Conservation (phyloP, 441 rosid genomes). For the Adansonia gregorii region DNA sequence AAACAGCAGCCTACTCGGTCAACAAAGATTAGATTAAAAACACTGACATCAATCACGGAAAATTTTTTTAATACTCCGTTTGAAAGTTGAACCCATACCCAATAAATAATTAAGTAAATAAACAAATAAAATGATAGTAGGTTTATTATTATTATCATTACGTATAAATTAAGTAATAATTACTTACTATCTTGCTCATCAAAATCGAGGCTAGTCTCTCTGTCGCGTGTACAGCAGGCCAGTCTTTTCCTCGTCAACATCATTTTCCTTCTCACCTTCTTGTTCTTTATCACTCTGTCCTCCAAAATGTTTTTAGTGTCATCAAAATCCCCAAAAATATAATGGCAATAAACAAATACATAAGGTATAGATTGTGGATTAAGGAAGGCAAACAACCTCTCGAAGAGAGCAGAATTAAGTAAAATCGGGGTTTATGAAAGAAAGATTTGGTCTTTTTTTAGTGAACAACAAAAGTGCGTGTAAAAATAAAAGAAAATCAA, state of each 20-base stretch:
- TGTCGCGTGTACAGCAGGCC: slow-evolving; percentile 69
- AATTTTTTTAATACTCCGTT: neutral
- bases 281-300: neutral
- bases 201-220: slow-evolving; percentile 72
- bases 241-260: slow-evolving; percentile 65
- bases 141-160: neutral
- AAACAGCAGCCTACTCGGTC: neutral
- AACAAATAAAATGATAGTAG: neutral
- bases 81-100: neutral
- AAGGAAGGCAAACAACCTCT: neutral
- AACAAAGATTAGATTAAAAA: neutral
- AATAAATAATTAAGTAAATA: no score
- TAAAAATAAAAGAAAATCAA: neutral
- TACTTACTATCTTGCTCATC: slow-evolving; percentile 81
- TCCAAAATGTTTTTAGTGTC: neutral
- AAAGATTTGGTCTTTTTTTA: neutral
- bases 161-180: neutral
- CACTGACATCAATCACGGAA: slow-evolving; percentile 30
- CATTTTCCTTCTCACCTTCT: slow-evolving; percentile 29
- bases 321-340: neutral
- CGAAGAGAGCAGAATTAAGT: neutral
- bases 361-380: neutral
- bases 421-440: neutral
- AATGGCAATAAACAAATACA: no score
- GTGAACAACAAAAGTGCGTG: neutral